Base-by-base conservation (phyloP, 2,329 filamentous ascomycete species). In the Catunica adiposa region DNA sequence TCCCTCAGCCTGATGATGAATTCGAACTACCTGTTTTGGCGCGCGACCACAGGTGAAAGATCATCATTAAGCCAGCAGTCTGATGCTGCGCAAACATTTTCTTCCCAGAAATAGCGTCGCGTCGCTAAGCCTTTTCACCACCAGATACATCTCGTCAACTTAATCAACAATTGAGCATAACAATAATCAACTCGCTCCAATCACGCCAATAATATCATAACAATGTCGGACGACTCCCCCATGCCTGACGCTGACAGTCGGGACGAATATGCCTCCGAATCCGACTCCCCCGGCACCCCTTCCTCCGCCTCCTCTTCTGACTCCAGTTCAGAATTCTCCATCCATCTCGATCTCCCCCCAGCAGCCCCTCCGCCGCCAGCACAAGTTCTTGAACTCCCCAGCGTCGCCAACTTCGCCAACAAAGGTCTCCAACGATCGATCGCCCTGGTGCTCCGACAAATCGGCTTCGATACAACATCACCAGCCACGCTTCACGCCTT, bases 401-500 rank as follows among this genome's bases (percentile, higher is more conserved):
- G 51, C 31, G 26, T 53, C 15, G 47, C 52, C 17, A 44, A 48
- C 20, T 46, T 59, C 23, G 51, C 68, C n/a, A 66, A 70, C 53
- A 63, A 64, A 42, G 70, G 73, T 1, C 67, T 83, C 25, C 71
- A 73, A 48, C 73, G 78, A 53, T 75, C 77, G 9, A 75, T 83
- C 56, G 74, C 72, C 0, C 64, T 82, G 56, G 72, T 73, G 2
- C 64, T 83, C 26, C 66, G 75, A 44, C 74, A 80, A 59, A 74
- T 81, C 38, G 80, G 80, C 26, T 83, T 82, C 61, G 69, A 74
- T 29, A 68, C 70, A 25, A 73, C 78, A 14, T 73, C 69, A 0
- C 70, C 71, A 6, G 75, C 79, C 54, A 78, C 79, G 1, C 65
- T 83, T 61, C 78, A 82, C 63, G 74, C 74, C 60, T 77, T 83